Conservation (phyloP, 2,329 filamentous ascomycete species). For the Diaporthe sp. region DNA sequence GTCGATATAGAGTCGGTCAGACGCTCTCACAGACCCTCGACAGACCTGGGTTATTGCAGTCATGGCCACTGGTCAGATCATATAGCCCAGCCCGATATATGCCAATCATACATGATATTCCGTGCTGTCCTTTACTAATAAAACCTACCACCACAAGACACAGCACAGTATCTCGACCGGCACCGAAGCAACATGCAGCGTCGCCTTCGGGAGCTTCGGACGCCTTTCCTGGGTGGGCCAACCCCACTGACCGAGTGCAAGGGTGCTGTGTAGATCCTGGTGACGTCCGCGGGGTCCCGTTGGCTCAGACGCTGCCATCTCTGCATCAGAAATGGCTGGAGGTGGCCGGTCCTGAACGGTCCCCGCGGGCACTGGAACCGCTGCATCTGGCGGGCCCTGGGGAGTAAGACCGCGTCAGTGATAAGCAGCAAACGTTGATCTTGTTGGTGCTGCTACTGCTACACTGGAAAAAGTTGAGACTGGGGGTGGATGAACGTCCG, state of each 20-base stretch:
- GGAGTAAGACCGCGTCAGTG: constrained; percentile 7
- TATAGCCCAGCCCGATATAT: background rate
- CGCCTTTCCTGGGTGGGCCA: constrained; percentile 7
- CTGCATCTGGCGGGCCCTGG: background rate
- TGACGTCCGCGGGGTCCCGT: constrained; percentile 24
- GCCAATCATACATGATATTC: background rate
- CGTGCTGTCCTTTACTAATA: background rate
- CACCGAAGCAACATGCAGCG: background rate
- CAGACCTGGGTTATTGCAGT: background rate
- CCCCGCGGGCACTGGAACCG: constrained; percentile 8
- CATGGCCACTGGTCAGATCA: background rate
- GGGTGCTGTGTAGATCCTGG: constrained; percentile 21
- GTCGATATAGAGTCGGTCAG: background rate
- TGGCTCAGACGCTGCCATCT: background rate
- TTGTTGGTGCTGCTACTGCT: background rate
- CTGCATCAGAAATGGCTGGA: background rate
- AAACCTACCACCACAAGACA: too few relatives aligned
- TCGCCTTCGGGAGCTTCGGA: constrained; percentile 26
- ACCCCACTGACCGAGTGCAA: constrained; percentile 4
- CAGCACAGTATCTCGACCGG: background rate
- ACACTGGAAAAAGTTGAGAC: background rate
- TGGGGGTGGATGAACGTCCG: too few relatives aligned
- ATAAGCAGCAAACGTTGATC: background rate
- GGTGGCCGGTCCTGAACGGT: background rate
- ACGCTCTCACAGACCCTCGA: background rate